phyloP scores from a whole-genome alignment of 352 stramenopile genomes.

The Paralagenidium karlingii region DNA sequence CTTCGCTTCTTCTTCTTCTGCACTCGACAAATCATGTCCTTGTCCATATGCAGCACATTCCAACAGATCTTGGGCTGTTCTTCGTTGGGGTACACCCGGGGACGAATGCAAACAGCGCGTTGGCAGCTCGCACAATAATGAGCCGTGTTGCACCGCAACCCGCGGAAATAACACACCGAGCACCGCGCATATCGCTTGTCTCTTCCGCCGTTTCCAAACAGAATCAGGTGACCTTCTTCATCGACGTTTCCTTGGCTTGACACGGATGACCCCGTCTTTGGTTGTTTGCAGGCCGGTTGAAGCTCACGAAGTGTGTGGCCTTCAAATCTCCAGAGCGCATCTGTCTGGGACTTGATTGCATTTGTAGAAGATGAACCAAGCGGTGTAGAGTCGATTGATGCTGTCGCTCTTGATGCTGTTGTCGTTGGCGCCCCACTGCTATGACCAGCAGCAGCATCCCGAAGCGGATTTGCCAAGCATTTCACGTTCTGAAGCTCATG shows the following conservation, averaged over 20 bases:
- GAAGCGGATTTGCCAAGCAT: no score
- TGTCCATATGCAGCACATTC: constrained; percentile 70
- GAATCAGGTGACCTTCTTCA: constrained; percentile 24
- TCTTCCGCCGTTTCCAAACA: constrained; percentile 52
- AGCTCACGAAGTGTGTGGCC: constrained; percentile 38
- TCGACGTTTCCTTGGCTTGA: constrained; percentile 15
- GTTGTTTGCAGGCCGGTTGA: constrained; percentile 21
- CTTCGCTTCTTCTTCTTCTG: constrained; percentile 57
- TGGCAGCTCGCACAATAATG: constrained; percentile 64
- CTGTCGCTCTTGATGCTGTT: no score
- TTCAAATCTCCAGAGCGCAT: constrained; percentile 52
- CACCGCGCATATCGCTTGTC: constrained; percentile 61
- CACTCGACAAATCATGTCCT: constrained; percentile 58
- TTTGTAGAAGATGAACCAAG: no score
- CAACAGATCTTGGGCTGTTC: constrained; percentile 65
- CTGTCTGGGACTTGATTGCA: constrained; percentile 28
- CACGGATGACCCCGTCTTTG: constrained; percentile 5
- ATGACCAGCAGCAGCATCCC: no score
- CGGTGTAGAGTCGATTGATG: no score
- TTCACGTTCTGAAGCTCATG: no score
- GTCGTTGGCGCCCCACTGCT: no score
- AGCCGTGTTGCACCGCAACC: constrained; percentile 43
- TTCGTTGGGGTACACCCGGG: constrained; percentile 49
- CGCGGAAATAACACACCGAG: constrained; percentile 63
- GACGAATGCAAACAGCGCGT: constrained; percentile 54